These are phyloP conservation scores for Corymbia citriodora DNA, from an alignment of 441 rosid genomes.

Conservation along the genomic window DNA sequence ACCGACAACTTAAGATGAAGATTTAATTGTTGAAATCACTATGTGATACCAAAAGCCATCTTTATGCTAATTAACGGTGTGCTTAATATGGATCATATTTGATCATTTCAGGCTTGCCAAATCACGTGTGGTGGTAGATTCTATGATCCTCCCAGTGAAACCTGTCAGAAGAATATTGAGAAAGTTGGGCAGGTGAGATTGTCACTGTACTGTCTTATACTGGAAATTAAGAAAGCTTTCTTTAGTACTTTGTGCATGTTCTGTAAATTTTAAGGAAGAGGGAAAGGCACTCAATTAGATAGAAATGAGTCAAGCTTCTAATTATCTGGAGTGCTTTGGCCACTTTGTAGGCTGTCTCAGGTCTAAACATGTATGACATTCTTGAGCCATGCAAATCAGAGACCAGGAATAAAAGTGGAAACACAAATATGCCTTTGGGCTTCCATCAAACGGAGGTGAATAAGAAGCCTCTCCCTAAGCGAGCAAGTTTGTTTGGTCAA, in stretches of 20 bases:
- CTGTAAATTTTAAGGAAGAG: not conserved
- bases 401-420: not conserved
- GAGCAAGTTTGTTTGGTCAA: not conserved
- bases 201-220: not conserved
- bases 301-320: not conserved
- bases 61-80: not conserved
- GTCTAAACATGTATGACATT: not conserved
- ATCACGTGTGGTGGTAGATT: slow-evolving; percentile 1
- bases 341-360: not conserved
- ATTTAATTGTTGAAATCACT: not conserved
- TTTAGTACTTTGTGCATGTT: not conserved
- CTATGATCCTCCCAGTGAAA: not conserved
- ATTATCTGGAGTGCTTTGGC: not conserved
- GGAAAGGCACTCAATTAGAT: not conserved
- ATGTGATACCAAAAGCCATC: not conserved
- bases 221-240: not conserved
- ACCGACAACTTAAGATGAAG: not conserved
- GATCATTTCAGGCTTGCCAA: not conserved
- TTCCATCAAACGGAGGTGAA: not conserved
- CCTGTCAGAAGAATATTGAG: not conserved
- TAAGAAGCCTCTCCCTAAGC: not conserved
- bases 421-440: not conserved
- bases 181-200: not conserved
- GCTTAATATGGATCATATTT: not conserved
- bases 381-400: slow-evolving; percentile 5